These are phyloP conservation scores for Elsinoe necatrix DNA, from an alignment of 2,329 filamentous ascomycete species.

Conservation along the genomic window DNA sequence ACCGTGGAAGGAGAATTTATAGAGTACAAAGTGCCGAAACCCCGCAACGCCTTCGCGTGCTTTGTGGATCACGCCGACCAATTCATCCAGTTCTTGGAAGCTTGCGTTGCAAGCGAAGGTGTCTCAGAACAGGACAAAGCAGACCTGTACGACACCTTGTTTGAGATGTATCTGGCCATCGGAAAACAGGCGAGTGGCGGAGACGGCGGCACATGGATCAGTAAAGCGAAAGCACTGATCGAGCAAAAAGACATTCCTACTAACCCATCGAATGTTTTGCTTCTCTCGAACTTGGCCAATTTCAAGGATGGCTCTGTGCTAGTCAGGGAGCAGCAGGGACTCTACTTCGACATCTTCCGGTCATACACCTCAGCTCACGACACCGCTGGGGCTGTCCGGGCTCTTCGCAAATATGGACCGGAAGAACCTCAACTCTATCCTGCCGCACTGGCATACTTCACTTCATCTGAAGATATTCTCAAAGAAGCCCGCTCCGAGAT, in stretches of 20 bases:
- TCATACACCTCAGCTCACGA: constrained; percentile 91
- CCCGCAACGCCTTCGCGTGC: constrained; percentile 84
- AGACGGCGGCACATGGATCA: constrained; percentile 74
- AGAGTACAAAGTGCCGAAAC: constrained; percentile 70
- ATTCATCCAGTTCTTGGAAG: constrained; percentile 88
- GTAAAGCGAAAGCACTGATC: constrained; percentile 81
- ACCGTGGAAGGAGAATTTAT: constrained; percentile 43
- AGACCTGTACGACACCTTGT: constrained; percentile 88
- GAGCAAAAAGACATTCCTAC: constrained; percentile 74
- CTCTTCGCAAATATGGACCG: constrained; percentile 81
- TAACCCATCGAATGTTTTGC: constrained; percentile 86
- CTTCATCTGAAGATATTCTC: constrained; percentile 70
- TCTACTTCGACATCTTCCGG: constrained; percentile 91
- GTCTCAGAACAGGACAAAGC: constrained; percentile 67
- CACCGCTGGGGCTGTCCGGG: constrained; percentile 80
- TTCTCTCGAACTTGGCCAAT: constrained; percentile 83
- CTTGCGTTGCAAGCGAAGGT: constrained; percentile 63
- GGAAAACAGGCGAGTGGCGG: constrained; percentile 64
- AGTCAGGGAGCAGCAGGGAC: constrained; percentile 85
- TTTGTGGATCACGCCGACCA: constrained; percentile 91
- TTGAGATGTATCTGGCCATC: constrained; percentile 96
- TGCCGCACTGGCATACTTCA: constrained; percentile 86
- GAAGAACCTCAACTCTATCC: constrained; percentile 88
- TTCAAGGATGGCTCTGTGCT: constrained; percentile 86
- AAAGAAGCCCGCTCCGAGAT: constrained; percentile 83